Evolutionary conservation across 2,329 filamentous ascomycete genomes (phyloP).

Genomic region (Fusarium sp.): DNA sequence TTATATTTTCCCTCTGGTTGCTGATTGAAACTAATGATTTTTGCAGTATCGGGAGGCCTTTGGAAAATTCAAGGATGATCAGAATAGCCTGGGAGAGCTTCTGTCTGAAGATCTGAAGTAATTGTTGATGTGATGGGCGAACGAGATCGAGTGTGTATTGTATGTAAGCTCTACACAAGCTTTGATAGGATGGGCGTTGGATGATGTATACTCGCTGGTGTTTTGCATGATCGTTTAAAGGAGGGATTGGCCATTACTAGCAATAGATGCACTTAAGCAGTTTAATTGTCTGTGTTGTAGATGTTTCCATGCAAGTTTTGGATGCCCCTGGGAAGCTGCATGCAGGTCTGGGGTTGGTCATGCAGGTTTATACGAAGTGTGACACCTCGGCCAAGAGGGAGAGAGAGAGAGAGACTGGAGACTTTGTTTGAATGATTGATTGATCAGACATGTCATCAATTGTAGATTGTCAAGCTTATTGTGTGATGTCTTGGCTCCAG

Average conservation of each 20-base stretch:
- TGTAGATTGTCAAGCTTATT: background rate
- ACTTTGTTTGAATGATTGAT: background rate
- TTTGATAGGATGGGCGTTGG: conserved; percentile 23
- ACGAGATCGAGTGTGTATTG: conserved; percentile 9
- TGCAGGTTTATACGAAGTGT: background rate
- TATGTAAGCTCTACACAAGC: conserved; percentile 12
- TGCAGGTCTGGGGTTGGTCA: background rate
- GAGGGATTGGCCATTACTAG: background rate
- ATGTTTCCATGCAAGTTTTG: background rate
- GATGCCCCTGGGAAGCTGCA: background rate
- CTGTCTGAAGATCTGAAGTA: conserved; percentile 45
- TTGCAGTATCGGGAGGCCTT: conserved; percentile 47
- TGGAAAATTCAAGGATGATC: conserved; percentile 39
- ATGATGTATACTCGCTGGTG: conserved; percentile 25
- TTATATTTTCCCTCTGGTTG: background rate
- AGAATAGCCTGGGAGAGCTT: conserved; percentile 4
- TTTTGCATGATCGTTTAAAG: background rate
- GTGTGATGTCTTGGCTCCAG: background rate
- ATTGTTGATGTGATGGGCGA: background rate
- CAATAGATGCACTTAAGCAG: background rate
- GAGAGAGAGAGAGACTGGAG: background rate
- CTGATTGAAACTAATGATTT: conserved; percentile 12
- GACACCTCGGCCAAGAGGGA: background rate
- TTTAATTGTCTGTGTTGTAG: background rate
- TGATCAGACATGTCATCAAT: background rate